These are phyloP conservation scores for Rhizophagus clarus DNA, from an alignment of 192 early-diverging fungal species.

Conservation along the genomic window DNA sequence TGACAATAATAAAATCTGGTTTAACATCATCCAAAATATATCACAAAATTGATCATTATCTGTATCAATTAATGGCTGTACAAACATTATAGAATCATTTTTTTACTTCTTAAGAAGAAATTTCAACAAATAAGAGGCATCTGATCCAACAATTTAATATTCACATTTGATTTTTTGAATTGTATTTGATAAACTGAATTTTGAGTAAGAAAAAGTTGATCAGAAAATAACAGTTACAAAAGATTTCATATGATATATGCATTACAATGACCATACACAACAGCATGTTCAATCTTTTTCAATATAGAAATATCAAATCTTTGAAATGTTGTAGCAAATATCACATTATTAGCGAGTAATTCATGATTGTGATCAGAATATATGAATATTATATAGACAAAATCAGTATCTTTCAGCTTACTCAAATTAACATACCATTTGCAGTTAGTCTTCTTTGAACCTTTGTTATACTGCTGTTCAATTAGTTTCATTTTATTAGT, in stretches of 20 bases:
- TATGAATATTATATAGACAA: neutral
- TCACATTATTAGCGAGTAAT: neutral
- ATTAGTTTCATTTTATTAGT: neutral
- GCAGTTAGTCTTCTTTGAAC: neutral
- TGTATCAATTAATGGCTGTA: neutral
- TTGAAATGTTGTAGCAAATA: neutral
- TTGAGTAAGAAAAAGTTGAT: neutral
- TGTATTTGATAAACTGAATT: neutral
- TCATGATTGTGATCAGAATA: neutral
- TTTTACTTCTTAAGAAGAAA: neutral
- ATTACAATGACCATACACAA: neutral
- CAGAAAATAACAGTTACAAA: neutral
- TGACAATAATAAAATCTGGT: neutral
- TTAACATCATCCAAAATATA: neutral
- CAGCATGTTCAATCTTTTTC: neutral
- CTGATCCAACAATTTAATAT: neutral
- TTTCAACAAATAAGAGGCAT: neutral
- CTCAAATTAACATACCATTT: too few species aligned
- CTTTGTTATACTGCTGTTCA: neutral
- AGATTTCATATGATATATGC: neutral
- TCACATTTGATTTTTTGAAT: neutral
- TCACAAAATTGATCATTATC: neutral
- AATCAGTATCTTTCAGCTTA: neutral
- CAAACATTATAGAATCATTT: neutral
- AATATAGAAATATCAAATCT: neutral